Evolutionary conservation across 768 basidiomycete species (phyloP), one percentile per base, ranked within the genome.

Genomic region (button mushroom (Agaricus bisporus)): DNA sequence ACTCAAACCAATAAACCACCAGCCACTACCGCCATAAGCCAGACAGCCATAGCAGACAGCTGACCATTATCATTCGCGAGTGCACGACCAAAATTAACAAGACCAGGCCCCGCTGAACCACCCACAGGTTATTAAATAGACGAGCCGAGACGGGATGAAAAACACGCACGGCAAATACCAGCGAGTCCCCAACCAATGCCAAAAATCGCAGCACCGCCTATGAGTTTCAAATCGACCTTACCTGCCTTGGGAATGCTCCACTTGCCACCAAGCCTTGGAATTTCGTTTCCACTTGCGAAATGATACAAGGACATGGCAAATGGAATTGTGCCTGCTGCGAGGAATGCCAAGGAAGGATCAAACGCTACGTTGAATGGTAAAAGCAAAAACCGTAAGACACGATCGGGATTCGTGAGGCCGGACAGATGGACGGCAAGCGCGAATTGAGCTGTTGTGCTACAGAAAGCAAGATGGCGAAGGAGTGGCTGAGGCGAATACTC

Each of bases 111-210:
- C 55, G 81, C 83, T 85, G 55, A 20, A 49, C 41, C 42, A 36
- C 39, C 15, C 58, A 17, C 20, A 18, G 7, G 43, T 17, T 48
- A 10, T n/a, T 55, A 17, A 37, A 49, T 17, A 48, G 26, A 36
- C 32, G 25, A 14, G 20, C 18, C 41, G 8, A 35, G 38, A 51
- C 17, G 17, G 15, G 17, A 29, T 26, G 20, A 38, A 35, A 41
- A 20, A 22, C 15, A 70, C 83, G 62, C 65, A 84, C 83, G 83
- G 64, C 83, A 85, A 45, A 84, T 66, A 32, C 83, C 83, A 49
- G 73, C 67, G 37, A 80, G 60, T 5, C 78, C 83, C 83, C 83
- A 85, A 1, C 83, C 83, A 25, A 81, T 56, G 45, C 83, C 83
- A 63, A 85, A 85, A 36, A 82, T 56, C 15, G 75, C 71, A 10